These are phyloP conservation scores for Pseudocercospora fuligena DNA, from an alignment of 2,329 filamentous ascomycete genomes.

Conservation along the genomic window DNA sequence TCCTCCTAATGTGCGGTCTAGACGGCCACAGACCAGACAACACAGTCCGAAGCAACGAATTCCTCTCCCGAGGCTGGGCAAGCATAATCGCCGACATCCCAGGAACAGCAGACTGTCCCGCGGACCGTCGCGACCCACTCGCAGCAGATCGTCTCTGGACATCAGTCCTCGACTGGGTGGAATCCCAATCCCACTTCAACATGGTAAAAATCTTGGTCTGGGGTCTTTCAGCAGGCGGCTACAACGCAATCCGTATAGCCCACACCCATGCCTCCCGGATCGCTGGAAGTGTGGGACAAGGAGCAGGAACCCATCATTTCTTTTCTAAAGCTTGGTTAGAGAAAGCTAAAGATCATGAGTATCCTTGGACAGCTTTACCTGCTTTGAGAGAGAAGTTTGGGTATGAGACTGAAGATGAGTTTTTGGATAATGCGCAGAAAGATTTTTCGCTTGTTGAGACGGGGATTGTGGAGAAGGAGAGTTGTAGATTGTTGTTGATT, in stretches of 20 bases:
- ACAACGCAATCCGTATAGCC: conserved; percentile 68
- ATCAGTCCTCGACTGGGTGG: conserved; percentile 66
- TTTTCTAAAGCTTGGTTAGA: conserved; percentile 65
- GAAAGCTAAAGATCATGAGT: conserved; percentile 68
- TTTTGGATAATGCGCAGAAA: conserved; percentile 59
- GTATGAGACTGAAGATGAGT: conserved; percentile 61
- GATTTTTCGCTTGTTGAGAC: conserved; percentile 67
- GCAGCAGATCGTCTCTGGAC: conserved; percentile 66
- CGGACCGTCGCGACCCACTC: conserved; percentile 63
- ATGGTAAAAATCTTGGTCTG: conserved; percentile 63
- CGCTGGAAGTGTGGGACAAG: conserved; percentile 64
- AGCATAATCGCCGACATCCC: conserved; percentile 59
- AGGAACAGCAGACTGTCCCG: conserved; percentile 70
- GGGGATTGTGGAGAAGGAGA: conserved; percentile 61
- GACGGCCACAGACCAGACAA: conserved; percentile 69
- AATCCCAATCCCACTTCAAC: conserved; percentile 57
- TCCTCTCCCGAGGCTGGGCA: conserved; percentile 67
- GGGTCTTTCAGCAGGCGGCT: conserved; percentile 69
- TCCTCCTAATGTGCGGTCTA: conserved; percentile 65
- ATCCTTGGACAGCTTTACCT: conserved; percentile 43
- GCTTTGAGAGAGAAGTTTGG: conserved; percentile 66
- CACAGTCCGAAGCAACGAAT: conserved; percentile 64
- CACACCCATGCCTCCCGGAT: conserved; percentile 66
- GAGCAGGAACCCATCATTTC: conserved; percentile 67
- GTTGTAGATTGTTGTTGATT: conserved; percentile 63